Evolutionary conservation across 2,329 filamentous ascomycete genomes (phyloP).

Genomic region (Fusarium equiseti): DNA sequence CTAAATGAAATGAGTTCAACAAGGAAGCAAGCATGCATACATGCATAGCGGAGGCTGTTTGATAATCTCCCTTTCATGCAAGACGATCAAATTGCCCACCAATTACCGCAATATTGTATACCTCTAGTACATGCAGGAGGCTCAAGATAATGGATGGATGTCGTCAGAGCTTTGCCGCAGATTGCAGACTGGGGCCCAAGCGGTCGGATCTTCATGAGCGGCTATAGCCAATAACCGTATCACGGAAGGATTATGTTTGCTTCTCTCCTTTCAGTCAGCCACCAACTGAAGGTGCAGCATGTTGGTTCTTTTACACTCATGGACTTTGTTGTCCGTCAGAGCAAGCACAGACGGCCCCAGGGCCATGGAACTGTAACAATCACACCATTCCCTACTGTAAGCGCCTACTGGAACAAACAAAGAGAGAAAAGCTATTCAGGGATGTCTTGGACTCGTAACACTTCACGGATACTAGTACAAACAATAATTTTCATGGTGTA

Average conservation of each 20-base stretch:
- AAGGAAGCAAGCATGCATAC: conserved; percentile 4
- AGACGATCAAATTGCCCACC: conserved; percentile 7
- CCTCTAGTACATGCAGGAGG: conserved; percentile 5
- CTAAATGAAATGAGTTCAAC: conserved; percentile 21
- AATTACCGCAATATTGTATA: background rate
- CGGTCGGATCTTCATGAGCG: conserved; percentile 27
- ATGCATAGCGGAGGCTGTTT: conserved; percentile 20
- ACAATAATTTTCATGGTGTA: conserved; percentile 14
- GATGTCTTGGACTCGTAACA: background rate
- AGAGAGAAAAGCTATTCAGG: background rate
- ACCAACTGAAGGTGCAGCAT: background rate
- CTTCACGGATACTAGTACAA: background rate
- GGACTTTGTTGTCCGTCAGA: background rate
- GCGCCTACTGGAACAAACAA: conserved; percentile 13
- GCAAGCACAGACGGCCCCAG: conserved; percentile 23
- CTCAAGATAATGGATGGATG: conserved; percentile 18
- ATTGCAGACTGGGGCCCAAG: conserved; percentile 17
- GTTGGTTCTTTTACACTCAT: conserved; percentile 2
- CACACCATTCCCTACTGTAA: conserved; percentile 11
- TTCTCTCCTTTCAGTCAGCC: conserved; percentile 15
- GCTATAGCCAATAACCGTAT: conserved; percentile 10
- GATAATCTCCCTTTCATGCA: conserved; percentile 24
- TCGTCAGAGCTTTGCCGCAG: conserved; percentile 29
- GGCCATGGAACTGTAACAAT: conserved; percentile 27
- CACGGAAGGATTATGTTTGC: conserved; percentile 16